Percentiles rank a stretch among this genome's conserved stretches.
These are phyloP conservation scores for Wallacemonas sp. DNA, from an alignment of 208 protist genomes.

Conservation along the genomic window DNA sequence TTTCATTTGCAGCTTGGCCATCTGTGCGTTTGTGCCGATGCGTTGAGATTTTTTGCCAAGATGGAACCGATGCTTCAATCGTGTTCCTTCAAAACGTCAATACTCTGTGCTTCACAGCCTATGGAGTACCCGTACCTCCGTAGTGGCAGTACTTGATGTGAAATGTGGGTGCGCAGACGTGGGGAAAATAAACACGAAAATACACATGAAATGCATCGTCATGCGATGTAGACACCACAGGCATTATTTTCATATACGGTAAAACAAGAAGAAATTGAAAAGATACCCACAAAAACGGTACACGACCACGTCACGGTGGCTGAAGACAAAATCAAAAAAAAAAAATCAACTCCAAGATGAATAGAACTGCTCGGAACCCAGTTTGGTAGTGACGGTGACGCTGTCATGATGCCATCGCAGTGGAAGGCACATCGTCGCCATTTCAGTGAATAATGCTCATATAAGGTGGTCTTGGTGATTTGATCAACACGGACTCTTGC, in stretches of 20 bases:
- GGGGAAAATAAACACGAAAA: not conserved
- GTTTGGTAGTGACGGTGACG: too few species aligned
- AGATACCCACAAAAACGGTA: not conserved
- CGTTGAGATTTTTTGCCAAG: too few species aligned
- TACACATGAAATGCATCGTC: not conserved
- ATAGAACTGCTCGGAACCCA: too few species aligned
- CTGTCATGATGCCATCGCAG: too few species aligned
- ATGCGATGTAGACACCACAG: not conserved
- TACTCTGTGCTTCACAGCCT: conserved; percentile 5
- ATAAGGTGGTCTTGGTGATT: too few species aligned
- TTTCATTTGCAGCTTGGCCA: too few species aligned
- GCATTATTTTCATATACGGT: not conserved
- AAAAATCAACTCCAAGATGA: not conserved
- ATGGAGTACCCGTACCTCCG: conserved; percentile 3
- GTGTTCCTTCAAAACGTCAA: not conserved
- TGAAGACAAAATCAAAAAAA: not conserved
- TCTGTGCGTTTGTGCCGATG: too few species aligned
- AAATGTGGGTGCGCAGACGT: not conserved
- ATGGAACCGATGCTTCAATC: too few species aligned
- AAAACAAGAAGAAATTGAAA: not conserved
- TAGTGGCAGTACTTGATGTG: not conserved
- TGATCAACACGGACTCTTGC: too few species aligned
- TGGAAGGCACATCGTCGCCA: too few species aligned
- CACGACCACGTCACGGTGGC: too few species aligned
- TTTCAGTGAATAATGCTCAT: too few species aligned